Percentiles rank a stretch among this genome's conserved stretches.
Evolutionary conservation across 116 monocot genomes (phyloP).

Genomic region (Cymodocea nodosa): DNA sequence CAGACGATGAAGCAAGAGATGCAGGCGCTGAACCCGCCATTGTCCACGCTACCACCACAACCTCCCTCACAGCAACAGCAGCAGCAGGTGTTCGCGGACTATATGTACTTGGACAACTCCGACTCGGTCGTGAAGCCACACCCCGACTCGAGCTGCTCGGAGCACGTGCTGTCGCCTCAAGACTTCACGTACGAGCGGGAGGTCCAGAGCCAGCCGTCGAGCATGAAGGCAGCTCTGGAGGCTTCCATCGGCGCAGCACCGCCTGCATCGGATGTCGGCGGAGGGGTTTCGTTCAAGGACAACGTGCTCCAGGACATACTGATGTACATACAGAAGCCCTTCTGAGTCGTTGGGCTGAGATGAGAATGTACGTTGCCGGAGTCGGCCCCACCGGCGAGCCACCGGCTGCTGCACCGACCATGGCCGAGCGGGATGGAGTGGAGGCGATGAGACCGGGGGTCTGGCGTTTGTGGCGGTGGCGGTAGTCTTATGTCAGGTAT

Average conservation of each 20-base stretch:
- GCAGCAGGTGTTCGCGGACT: constrained; percentile 9
- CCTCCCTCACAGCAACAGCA: not conserved
- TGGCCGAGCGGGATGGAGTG: not conserved
- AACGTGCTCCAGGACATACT: constrained; percentile 46
- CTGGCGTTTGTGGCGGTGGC: not conserved
- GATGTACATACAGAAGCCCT: constrained; percentile 59
- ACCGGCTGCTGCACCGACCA: not conserved
- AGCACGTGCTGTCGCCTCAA: constrained; percentile 44
- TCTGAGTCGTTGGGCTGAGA: constrained; percentile 7
- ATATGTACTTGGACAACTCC: constrained; percentile 14
- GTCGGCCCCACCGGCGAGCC: constrained; percentile 1
- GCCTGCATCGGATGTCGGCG: constrained; percentile 1
- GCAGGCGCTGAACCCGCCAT: not conserved
- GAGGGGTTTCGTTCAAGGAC: constrained; percentile 22
- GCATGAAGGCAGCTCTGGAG: constrained; percentile 5
- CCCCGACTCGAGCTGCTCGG: constrained; percentile 72
- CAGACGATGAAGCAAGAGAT: not conserved
- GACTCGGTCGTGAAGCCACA: constrained; percentile 12
- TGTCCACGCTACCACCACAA: not conserved
- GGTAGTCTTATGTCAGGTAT: too few relatives aligned
- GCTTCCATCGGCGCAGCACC: constrained; percentile 5
- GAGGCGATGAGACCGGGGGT: constrained; percentile 3
- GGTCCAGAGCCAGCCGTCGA: constrained; percentile 55
- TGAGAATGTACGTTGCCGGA: not conserved
- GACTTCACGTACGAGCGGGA: constrained; percentile 16